Evolutionary conservation across 176 grass and related monocot genomes (phyloP).

Genomic region (Elymus sibiricus): DNA sequence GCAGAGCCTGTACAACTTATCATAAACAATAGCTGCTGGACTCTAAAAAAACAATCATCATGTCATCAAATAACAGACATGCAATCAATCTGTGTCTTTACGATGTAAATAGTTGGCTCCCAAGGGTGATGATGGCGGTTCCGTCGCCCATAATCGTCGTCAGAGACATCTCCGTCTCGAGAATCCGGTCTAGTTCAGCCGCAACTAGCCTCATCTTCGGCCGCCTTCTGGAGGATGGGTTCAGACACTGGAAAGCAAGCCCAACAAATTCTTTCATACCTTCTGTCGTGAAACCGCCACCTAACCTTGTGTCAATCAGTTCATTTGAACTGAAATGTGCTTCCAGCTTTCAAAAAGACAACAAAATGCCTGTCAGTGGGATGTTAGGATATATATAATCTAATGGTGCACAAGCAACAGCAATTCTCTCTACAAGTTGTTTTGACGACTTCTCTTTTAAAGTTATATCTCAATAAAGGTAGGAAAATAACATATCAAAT

Average conservation of each 20-base stretch:
- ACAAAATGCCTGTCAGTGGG: slow-evolving; percentile 27
- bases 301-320: slow-evolving; percentile 77
- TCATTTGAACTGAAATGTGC: slow-evolving; percentile 53
- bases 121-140: slow-evolving; percentile 84
- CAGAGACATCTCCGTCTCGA: slow-evolving; percentile 85
- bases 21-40: slow-evolving; percentile 40
- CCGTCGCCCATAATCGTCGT: slow-evolving; percentile 94
- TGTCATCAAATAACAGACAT: slow-evolving; percentile 66
- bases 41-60: slow-evolving; percentile 38
- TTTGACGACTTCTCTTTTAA: slow-evolving; percentile 3
- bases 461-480: neutral
- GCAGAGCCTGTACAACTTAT: slow-evolving; percentile 38
- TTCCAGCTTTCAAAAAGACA: slow-evolving; percentile 63
- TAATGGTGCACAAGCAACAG: neutral
- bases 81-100: slow-evolving; percentile 39
- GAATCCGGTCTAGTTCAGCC: slow-evolving; percentile 70
- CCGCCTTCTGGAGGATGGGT: slow-evolving; percentile 53
- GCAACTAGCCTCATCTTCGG: slow-evolving; percentile 68
- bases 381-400: slow-evolving; percentile 22
- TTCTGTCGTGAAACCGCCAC: slow-evolving; percentile 80
- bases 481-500: slow-evolving; percentile 5
- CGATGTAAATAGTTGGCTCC: slow-evolving; percentile 89
- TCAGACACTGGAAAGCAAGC: slow-evolving; percentile 73
- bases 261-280: slow-evolving; percentile 76
- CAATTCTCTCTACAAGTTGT: neutral